Evolutionary conservation across 768 basidiomycete genomes (phyloP).

Genomic region (Mycena capillaripes): DNA sequence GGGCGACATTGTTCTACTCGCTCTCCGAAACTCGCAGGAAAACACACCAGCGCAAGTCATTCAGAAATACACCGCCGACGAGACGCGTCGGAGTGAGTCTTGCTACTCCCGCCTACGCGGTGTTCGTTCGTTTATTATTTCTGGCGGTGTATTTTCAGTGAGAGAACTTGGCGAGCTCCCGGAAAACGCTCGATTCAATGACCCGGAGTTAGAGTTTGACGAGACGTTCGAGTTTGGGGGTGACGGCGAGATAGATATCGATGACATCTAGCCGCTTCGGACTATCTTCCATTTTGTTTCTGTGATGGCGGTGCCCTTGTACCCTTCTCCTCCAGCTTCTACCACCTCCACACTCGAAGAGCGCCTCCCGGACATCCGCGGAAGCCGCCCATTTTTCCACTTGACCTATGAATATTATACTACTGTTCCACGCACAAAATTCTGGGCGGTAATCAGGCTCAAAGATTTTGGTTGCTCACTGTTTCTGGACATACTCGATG

Average conservation of each 20-base stretch:
- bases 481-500: too few relatives aligned
- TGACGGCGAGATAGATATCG: conserved; percentile 1
- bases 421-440: too few relatives aligned
- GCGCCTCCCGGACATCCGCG: too few relatives aligned
- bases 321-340: too few relatives aligned
- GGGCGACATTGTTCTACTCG: background rate
- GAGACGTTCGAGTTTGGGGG: conserved; percentile 1
- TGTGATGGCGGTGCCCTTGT: too few relatives aligned
- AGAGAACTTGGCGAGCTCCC: conserved; percentile 1
- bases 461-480: too few relatives aligned
- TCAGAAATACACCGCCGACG: conserved; percentile 6
- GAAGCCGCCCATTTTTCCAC: too few relatives aligned
- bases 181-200: background rate
- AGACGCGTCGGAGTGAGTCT: background rate
- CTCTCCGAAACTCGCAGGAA: background rate
- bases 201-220: background rate
- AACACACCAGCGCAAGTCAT: background rate
- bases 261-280: background rate
- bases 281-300: background rate
- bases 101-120: background rate
- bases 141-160: background rate
- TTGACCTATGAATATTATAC: too few relatives aligned
- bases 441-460: too few relatives aligned
- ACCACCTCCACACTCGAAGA: too few relatives aligned
- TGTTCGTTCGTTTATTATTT: conserved; percentile 3